Evolutionary conservation across 495 filamentous ascomycete species (phyloP).

Genomic region (Entonaema liquescens): DNA sequence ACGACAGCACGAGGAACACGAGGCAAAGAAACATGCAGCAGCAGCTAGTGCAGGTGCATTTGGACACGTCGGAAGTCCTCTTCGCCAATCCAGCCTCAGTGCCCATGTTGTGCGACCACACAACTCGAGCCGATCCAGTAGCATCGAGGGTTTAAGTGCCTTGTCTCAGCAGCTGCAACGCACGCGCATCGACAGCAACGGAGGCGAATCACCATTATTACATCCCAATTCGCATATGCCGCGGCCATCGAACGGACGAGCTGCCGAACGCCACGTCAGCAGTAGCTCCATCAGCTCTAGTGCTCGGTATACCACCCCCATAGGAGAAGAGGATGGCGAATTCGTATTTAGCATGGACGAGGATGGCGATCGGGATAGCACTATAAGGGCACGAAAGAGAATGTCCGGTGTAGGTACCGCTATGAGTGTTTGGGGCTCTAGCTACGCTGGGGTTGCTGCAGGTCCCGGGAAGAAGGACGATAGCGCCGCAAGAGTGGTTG

Average conservation of each 20-base stretch:
- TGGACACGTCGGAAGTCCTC: slow-evolving; percentile 90
- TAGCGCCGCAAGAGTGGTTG: slow-evolving; percentile 37
- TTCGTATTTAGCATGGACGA: slow-evolving; percentile 87
- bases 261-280: slow-evolving; percentile 60
- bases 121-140: slow-evolving; percentile 49
- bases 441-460: slow-evolving; percentile 51
- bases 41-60: slow-evolving; percentile 66
- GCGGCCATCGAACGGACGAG: slow-evolving; percentile 46
- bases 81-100: slow-evolving; percentile 84
- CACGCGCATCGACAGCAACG: slow-evolving; percentile 58
- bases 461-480: slow-evolving; percentile 46
- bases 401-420: slow-evolving; percentile 48
- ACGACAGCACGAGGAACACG: slow-evolving; percentile 77
- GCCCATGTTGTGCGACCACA: slow-evolving; percentile 66
- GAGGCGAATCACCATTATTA: slow-evolving; percentile 50
- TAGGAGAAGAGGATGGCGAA: slow-evolving; percentile 77
- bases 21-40: slow-evolving; percentile 58
- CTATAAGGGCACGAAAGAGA: slow-evolving; percentile 53
- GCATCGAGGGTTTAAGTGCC: slow-evolving; percentile 66
- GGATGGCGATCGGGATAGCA: slow-evolving; percentile 65
- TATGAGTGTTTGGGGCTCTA: slow-evolving; percentile 48
- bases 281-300: slow-evolving; percentile 60
- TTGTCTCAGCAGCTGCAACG: slow-evolving; percentile 75
- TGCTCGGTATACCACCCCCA: slow-evolving; percentile 69
- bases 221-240: slow-evolving; percentile 49